Percentiles rank a stretch among this genome's conserved stretches.
Evolutionary conservation across 2,329 filamentous ascomycete species (phyloP).

Genomic region (Phaeosphaeriaceae sp.): DNA sequence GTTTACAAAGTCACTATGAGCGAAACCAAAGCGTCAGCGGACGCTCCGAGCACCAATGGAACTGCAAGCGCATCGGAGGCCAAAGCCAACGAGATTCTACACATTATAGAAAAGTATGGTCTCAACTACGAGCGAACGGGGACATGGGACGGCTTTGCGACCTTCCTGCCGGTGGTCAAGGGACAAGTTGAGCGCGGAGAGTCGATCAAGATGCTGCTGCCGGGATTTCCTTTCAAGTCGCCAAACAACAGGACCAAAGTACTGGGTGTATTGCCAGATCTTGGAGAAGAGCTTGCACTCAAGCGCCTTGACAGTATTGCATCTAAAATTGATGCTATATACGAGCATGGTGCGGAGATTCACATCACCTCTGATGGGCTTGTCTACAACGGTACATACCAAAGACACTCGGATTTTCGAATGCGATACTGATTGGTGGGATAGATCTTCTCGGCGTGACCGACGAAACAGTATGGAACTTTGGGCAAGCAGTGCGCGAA

Average conservation of each 20-base stretch:
- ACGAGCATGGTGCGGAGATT: conserved; percentile 50
- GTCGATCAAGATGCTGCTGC: conserved; percentile 50
- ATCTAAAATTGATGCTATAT: conserved; percentile 49
- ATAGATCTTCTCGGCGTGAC: conserved; percentile 51
- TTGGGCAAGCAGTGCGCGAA: conserved; percentile 24
- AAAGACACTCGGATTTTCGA: background rate
- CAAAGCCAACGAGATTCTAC: conserved; percentile 23
- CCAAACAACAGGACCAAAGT: conserved; percentile 64
- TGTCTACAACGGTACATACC: conserved; percentile 46
- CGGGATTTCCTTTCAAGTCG: conserved; percentile 69
- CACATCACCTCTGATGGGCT: conserved; percentile 55
- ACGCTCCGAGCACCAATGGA: too few relatives aligned
- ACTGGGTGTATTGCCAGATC: conserved; percentile 55
- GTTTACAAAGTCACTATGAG: background rate
- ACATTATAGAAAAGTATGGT: conserved; percentile 30
- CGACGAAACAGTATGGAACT: conserved; percentile 53
- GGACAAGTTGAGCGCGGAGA: conserved; percentile 26
- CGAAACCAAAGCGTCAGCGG: background rate
- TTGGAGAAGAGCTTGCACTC: conserved; percentile 54
- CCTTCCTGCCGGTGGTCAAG: conserved; percentile 25
- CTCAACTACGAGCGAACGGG: conserved; percentile 33
- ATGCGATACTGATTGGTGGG: background rate
- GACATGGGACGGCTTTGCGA: conserved; percentile 31
- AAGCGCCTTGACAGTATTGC: conserved; percentile 53
- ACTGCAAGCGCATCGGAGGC: conserved; percentile 1